Evolutionary conservation across 768 basidiomycete species (phyloP).

Genomic region (Kwoniella pini): DNA sequence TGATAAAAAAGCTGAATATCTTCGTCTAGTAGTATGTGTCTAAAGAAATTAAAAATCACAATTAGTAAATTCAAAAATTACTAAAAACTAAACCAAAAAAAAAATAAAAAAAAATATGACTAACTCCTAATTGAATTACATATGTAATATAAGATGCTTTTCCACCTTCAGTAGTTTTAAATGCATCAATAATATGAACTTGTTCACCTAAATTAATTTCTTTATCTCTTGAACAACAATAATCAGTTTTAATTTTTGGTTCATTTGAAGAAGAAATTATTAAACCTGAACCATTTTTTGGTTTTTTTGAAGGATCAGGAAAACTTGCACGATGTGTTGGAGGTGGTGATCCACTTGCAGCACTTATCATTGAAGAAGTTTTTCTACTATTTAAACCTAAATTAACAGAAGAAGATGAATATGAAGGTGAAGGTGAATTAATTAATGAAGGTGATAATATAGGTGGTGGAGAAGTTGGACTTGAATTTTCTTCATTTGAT

Average conservation of each 20-base stretch:
- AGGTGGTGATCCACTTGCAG: constrained; percentile 48
- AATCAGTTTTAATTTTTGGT: constrained; percentile 47
- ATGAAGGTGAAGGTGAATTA: constrained; percentile 11
- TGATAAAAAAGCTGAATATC: constrained; percentile 98
- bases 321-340: constrained; percentile 50
- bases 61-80: no score
- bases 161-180: constrained; percentile 89
- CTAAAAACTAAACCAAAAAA: no score
- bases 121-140: constrained; percentile 83
- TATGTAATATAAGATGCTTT: constrained; percentile 90
- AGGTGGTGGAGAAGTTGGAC: constrained; percentile 20
- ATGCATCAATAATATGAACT: constrained; percentile 75
- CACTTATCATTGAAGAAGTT: constrained; percentile 38
- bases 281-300: constrained; percentile 24
- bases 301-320: constrained; percentile 45
- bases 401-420: constrained; percentile 19
- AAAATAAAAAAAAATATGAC: constrained; percentile 13
- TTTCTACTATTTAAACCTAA: constrained; percentile 4
- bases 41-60: no score
- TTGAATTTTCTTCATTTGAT: no score
- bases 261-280: constrained; percentile 35
- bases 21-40: constrained; percentile 78
- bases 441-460: constrained; percentile 6
- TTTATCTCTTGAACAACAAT: constrained; percentile 51
- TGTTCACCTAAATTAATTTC: constrained; percentile 48